Evolutionary conservation across 148 eudicot species (phyloP).

Genomic region (Cornus controversa): DNA sequence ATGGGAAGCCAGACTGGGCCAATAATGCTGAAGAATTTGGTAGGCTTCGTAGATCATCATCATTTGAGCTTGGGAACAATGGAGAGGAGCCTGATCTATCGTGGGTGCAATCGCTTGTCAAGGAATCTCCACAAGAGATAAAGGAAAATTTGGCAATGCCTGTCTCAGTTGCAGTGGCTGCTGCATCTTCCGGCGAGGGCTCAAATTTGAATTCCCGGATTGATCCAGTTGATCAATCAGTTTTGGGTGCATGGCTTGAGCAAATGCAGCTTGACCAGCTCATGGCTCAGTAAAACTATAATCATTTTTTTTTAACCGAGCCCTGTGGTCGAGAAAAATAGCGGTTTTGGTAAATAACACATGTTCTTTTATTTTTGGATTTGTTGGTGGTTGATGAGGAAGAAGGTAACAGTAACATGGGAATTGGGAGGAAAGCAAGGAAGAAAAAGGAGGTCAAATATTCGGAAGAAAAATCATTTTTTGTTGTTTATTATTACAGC

Average conservation of each 20-base stretch:
- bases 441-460: neutral
- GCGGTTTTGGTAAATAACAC: neutral
- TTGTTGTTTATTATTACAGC: conserved; percentile 16
- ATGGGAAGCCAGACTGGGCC: conserved; percentile 55
- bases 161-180: conserved; percentile 16
- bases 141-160: conserved; percentile 32
- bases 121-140: conserved; percentile 53
- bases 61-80: conserved; percentile 47
- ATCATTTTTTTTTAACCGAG: neutral
- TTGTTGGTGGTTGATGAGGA: conserved; percentile 3
- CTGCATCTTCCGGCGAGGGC: conserved; percentile 20
- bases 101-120: conserved; percentile 81
- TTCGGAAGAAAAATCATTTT: neutral
- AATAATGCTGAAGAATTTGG: conserved; percentile 38
- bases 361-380: neutral
- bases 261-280: conserved; percentile 39
- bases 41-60: conserved; percentile 51
- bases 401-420: conserved; percentile 13
- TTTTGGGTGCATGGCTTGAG: conserved; percentile 40
- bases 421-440: conserved; percentile 1
- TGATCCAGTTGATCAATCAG: conserved; percentile 35
- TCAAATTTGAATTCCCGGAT: conserved; percentile 18
- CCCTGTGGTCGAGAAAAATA: neutral
- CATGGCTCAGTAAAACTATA: conserved; percentile 24
- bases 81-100: conserved; percentile 80